These are phyloP conservation scores for Venturia carpophila DNA, from an alignment of 2,329 filamentous ascomycete genomes.

Conservation along the genomic window DNA sequence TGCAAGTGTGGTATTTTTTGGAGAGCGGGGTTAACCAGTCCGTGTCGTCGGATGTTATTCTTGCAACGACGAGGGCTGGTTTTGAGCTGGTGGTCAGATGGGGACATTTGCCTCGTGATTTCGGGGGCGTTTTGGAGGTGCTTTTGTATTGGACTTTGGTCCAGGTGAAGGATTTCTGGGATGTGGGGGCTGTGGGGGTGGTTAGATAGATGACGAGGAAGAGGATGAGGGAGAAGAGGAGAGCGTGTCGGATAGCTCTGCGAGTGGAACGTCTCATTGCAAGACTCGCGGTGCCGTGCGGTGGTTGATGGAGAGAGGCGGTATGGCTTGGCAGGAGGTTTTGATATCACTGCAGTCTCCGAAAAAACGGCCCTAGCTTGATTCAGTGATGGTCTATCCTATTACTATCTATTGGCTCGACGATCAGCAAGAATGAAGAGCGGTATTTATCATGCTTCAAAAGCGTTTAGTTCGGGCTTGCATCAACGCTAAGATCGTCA, in stretches of 20 bases:
- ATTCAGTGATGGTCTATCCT: too few species aligned
- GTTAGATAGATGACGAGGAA: slow-evolving; percentile 34
- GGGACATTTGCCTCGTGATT: slow-evolving; percentile 37
- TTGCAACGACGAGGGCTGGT: slow-evolving; percentile 40
- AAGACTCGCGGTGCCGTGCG: too few species aligned
- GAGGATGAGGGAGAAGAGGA: slow-evolving; percentile 30
- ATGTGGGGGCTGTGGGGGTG: slow-evolving; percentile 26
- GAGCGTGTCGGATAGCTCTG: slow-evolving; percentile 30
- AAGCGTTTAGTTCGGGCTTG: too few species aligned
- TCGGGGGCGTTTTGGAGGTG: slow-evolving; percentile 25
- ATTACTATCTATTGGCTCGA: too few species aligned
- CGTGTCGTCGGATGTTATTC: slow-evolving; percentile 35
- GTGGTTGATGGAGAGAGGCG: background rate
- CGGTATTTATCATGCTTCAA: too few species aligned
- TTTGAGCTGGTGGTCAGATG: slow-evolving; percentile 33
- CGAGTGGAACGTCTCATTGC: slow-evolving; percentile 33
- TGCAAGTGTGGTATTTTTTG: slow-evolving; percentile 38
- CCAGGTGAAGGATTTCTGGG: slow-evolving; percentile 35
- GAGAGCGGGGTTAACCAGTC: slow-evolving; percentile 37
- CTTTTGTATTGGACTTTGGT: slow-evolving; percentile 37
- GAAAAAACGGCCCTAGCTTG: too few species aligned
- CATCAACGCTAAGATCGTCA: too few species aligned
- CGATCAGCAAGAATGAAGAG: too few species aligned
- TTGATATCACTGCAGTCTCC: too few species aligned
- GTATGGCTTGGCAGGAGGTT: too few species aligned